Percentiles rank a stretch among this genome's conserved stretches.
These are phyloP conservation scores for Volutella citrinella DNA, from an alignment of 2,329 filamentous ascomycete species.

Conservation along the genomic window DNA sequence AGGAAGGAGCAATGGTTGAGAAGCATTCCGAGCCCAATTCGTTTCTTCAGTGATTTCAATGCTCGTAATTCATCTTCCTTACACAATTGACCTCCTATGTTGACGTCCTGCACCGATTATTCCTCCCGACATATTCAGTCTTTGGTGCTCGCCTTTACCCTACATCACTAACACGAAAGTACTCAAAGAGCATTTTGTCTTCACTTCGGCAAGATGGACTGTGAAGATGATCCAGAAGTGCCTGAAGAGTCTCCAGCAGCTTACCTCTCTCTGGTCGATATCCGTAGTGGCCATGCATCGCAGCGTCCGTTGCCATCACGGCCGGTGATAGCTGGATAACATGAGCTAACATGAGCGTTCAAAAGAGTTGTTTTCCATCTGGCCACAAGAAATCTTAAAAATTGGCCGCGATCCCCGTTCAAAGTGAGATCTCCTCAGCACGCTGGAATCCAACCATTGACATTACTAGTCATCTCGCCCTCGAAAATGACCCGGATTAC, in stretches of 20 bases:
- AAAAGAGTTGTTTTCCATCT: constrained; percentile 26
- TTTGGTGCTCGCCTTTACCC: too few relatives aligned
- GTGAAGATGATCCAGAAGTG: constrained; percentile 3
- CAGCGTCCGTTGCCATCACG: constrained; percentile 19
- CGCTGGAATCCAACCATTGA: constrained; percentile 4
- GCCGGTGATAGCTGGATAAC: constrained; percentile 4
- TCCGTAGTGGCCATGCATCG: constrained; percentile 20
- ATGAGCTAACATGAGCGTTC: too few relatives aligned
- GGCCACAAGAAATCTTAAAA: constrained; percentile 30
- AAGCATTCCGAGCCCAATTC: too few relatives aligned
- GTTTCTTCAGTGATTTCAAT: too few relatives aligned
- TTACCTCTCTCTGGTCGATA: constrained; percentile 23
- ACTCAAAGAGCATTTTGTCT: too few relatives aligned
- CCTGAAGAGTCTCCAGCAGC: constrained; percentile 21
- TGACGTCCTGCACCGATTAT: too few relatives aligned
- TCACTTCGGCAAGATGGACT: constrained; percentile 21
- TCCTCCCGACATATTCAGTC: too few relatives aligned
- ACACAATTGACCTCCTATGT: too few relatives aligned
- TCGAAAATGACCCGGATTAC: constrained; percentile 35
- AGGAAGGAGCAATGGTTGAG: constrained; percentile 13
- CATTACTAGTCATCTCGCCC: constrained; percentile 33
- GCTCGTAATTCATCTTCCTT: too few relatives aligned
- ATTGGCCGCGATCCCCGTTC: constrained; percentile 33
- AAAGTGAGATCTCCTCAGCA: constrained; percentile 25
- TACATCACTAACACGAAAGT: constrained; percentile 21